phyloP scores from a whole-genome alignment of 164 flowering plant species.

The Piper betle region DNA sequence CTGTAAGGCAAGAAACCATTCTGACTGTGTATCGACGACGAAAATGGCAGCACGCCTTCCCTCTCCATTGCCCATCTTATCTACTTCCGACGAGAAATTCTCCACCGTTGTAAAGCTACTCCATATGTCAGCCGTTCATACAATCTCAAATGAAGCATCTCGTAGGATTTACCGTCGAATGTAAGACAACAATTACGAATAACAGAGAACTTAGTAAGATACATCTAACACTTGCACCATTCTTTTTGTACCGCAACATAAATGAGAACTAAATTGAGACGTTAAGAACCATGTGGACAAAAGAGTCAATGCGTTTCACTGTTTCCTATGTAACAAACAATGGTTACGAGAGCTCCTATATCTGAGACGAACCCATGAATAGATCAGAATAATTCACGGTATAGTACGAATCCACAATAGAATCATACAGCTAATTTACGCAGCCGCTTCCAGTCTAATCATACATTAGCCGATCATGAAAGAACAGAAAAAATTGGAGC shows the following conservation, averaged over 20 bases:
- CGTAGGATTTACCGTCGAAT: slow-evolving; percentile 68
- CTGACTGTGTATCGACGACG: slow-evolving; percentile 86
- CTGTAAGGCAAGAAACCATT: slow-evolving; percentile 93
- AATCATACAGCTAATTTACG: no score
- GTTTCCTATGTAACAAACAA: no score
- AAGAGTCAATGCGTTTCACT: no score
- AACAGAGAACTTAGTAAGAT: slow-evolving; percentile 62
- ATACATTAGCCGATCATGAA: no score
- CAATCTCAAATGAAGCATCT: slow-evolving; percentile 87
- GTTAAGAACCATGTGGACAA: slow-evolving; percentile 56
- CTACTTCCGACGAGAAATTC: slow-evolving; percentile 74
- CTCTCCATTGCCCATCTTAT: slow-evolving; percentile 52
- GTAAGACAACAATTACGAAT: slow-evolving; percentile 42
- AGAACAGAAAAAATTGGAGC: no score
- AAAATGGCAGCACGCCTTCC: slow-evolving; percentile 86
- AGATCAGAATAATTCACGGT: no score
- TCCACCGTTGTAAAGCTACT: slow-evolving; percentile 58
- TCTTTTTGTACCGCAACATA: slow-evolving; percentile 38
- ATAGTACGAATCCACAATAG: no score
- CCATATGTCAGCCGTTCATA: slow-evolving; percentile 81
- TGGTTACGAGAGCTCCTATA: no score
- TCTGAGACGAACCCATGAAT: no score
- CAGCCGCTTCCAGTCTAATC: no score
- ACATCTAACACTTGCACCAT: slow-evolving; percentile 51
- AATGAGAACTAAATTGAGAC: slow-evolving; percentile 59